Conservation (phyloP, 2,329 filamentous ascomycete genomes). For the Pseudogymnoascus sp. region DNA sequence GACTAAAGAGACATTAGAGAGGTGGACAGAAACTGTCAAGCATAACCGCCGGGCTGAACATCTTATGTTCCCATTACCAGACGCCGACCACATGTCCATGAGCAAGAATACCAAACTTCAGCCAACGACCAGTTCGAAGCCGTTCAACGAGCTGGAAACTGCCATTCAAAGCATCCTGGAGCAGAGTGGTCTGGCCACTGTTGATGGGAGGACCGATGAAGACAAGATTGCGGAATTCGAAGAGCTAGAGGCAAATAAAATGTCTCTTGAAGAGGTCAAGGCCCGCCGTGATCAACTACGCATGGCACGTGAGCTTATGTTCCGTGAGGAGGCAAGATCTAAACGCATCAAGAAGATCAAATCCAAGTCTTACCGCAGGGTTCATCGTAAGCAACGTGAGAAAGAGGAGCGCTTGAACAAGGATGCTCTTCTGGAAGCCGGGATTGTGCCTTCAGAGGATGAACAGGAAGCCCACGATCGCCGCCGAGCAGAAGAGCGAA, state of each 20-base stretch:
- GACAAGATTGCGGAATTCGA: slow-evolving; percentile 62
- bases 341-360: slow-evolving; percentile 99
- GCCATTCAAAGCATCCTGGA: slow-evolving; percentile 84
- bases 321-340: slow-evolving; percentile 78
- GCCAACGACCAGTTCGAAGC: slow-evolving; percentile 55
- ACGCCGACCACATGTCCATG: slow-evolving; percentile 54
- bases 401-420: slow-evolving; percentile 49
- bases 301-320: slow-evolving; percentile 74
- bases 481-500: slow-evolving; percentile 58
- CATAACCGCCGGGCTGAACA: slow-evolving; percentile 88
- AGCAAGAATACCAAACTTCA: slow-evolving; percentile 55
- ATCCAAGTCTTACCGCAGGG: slow-evolving; percentile 86
- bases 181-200: slow-evolving; percentile 67
- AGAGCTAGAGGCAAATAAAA: slow-evolving; percentile 61
- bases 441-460: slow-evolving; percentile 54
- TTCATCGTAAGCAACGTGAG: slow-evolving; percentile 75
- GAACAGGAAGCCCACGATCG: slow-evolving; percentile 58
- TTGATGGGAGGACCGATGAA: slow-evolving; percentile 52
- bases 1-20: slow-evolving; percentile 80
- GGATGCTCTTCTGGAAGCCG: slow-evolving; percentile 50
- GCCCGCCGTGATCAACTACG: slow-evolving; percentile 68
- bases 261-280: slow-evolving; percentile 66
- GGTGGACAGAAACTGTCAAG: slow-evolving; percentile 94
- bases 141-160: slow-evolving; percentile 74
- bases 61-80: slow-evolving; percentile 77